Conservation (phyloP, 2,329 filamentous ascomycete species). For the Cladobotryum mycophilum region DNA sequence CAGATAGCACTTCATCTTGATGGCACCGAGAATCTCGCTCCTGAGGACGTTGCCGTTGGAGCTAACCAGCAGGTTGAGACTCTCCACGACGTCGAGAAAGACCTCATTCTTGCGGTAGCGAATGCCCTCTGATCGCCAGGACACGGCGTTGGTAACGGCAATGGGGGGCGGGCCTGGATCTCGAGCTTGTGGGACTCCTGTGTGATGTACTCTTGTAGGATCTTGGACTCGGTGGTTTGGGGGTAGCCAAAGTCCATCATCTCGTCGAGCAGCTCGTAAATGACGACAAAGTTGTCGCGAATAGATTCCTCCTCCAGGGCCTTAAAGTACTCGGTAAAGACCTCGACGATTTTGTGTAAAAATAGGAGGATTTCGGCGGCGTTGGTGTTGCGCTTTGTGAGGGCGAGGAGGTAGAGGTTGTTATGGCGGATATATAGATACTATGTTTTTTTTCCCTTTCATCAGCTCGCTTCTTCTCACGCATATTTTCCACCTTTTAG, state of each 20-base stretch:
- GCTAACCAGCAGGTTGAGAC: conserved; percentile 89
- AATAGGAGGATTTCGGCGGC: conserved; percentile 97
- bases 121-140: conserved; percentile 96
- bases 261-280: conserved; percentile 96
- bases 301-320: conserved; percentile 98
- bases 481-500: conserved; percentile 6
- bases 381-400: conserved; percentile 98
- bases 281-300: conserved; percentile 98
- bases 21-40: conserved; percentile 90
- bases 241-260: conserved; percentile 99
- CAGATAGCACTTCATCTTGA: conserved; percentile 99
- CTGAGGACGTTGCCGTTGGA: conserved; percentile 91
- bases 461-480: not conserved
- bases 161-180: conserved; percentile 94
- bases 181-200: conserved; percentile 99
- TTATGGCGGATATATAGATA: conserved; percentile 99
- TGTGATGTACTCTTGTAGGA: conserved; percentile 97
- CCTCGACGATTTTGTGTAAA: conserved; percentile 95
- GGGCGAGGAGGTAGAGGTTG: conserved; percentile 94
- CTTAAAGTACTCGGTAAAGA: conserved; percentile 99
- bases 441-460: conserved; percentile 35
- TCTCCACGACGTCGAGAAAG: conserved; percentile 95
- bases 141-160: conserved; percentile 95
- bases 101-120: conserved; percentile 99
- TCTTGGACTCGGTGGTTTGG: conserved; percentile 97